Evolutionary conservation across 305 asterid genomes (phyloP).

Genomic region (Fraxinus albicans): DNA sequence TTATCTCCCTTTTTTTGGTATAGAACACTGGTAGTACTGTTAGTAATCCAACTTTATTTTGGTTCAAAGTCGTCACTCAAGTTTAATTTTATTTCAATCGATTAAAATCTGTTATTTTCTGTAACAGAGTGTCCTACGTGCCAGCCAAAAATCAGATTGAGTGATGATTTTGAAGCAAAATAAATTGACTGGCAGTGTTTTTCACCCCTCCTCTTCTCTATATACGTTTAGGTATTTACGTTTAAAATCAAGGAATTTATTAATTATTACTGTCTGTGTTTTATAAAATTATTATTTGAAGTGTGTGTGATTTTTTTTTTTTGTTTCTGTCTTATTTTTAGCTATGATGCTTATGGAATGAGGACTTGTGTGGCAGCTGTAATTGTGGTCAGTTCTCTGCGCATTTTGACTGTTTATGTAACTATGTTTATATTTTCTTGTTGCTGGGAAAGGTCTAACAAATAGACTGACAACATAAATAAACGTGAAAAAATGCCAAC

Average conservation of each 20-base stretch:
- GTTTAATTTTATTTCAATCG: not conserved
- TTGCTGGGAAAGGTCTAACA: not conserved
- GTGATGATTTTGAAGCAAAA: not conserved
- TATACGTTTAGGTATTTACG: not conserved
- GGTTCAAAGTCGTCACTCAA: not conserved
- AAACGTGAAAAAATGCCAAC: not conserved
- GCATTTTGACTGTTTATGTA: not conserved
- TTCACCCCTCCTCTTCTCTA: not conserved
- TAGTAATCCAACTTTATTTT: not conserved
- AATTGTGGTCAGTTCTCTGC: conserved; percentile 54
- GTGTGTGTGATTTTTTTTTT: not conserved
- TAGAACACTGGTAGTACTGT: not conserved
- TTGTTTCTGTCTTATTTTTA: conserved; percentile 33
- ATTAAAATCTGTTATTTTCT: not conserved
- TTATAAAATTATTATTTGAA: not conserved
- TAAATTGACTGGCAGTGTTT: not conserved
- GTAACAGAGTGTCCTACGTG: not conserved
- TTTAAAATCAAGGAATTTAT: not conserved
- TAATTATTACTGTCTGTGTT: not conserved
- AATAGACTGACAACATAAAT: not conserved
- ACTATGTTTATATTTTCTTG: not conserved
- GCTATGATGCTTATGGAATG: conserved; percentile 69
- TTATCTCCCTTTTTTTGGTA: not conserved
- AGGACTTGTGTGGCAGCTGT: conserved; percentile 84
- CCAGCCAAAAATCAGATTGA: not conserved